phyloP scores from a whole-genome alignment of 768 basidiomycete species.

The Russula lepida region DNA sequence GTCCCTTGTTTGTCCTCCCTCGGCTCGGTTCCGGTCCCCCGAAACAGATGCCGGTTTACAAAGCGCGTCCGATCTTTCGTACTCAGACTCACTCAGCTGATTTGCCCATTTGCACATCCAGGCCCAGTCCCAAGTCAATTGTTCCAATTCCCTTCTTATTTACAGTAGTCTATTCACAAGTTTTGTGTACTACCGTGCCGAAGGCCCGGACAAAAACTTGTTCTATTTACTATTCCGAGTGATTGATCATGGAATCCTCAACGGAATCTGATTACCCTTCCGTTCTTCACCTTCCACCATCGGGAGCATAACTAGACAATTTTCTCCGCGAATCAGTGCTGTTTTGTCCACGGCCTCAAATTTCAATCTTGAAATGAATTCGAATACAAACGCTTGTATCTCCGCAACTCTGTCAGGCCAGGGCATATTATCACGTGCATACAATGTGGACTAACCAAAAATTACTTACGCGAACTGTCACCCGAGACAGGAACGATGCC shows the following conservation, averaged over 20 bases:
- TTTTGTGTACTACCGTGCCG: too few species aligned
- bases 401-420: constrained; percentile 31
- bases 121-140: not conserved
- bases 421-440: not conserved
- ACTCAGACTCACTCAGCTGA: not conserved
- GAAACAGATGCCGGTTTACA: not conserved
- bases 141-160: not conserved
- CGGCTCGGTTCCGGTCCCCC: not conserved
- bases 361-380: constrained; percentile 46
- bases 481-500: constrained; percentile 14
- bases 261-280: constrained; percentile 16
- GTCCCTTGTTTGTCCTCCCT: not conserved
- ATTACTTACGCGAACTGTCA: constrained; percentile 14
- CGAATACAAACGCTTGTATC: constrained; percentile 51
- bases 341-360: constrained; percentile 31
- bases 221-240: not conserved
- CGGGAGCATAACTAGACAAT: constrained; percentile 13
- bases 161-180: too few species aligned
- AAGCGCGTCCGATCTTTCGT: not conserved
- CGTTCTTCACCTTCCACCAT: constrained; percentile 14
- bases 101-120: not conserved
- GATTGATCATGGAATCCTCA: constrained; percentile 9
- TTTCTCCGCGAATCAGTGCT: constrained; percentile 26
- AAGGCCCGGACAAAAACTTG: not conserved
- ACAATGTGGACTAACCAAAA: not conserved